Evolutionary conservation across 495 filamentous ascomycete species (phyloP).

Genomic region (Podospora conica): DNA sequence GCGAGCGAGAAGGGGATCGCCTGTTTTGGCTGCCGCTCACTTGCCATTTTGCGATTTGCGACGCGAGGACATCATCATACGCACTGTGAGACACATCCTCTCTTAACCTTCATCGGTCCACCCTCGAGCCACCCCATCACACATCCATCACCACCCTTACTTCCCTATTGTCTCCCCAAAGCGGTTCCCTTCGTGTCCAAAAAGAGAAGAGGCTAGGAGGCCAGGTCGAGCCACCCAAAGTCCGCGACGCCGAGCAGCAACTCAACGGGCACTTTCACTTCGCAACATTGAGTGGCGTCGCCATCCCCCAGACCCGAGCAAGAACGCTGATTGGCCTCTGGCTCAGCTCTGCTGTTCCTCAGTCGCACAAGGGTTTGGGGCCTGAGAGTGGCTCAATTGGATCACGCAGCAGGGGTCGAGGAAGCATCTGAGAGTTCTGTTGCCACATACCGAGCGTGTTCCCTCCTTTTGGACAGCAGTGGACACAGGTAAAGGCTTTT

Average conservation of each 20-base stretch:
- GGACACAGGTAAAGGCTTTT: background rate
- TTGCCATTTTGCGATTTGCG: background rate
- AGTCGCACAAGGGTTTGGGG: conserved; percentile 4
- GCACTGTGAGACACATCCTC: background rate
- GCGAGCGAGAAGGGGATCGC: background rate
- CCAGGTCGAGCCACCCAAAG: background rate
- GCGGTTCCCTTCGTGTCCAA: background rate
- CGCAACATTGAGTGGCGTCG: background rate
- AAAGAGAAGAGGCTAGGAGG: background rate
- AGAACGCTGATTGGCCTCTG: background rate
- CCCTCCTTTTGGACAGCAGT: background rate
- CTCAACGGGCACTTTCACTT: background rate
- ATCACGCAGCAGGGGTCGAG: background rate
- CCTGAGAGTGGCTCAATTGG: conserved; percentile 1
- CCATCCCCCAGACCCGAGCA: background rate
- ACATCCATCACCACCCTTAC: background rate
- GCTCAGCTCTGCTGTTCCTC: background rate
- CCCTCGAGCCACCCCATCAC: background rate
- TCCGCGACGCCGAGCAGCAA: background rate
- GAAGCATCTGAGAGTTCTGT: background rate
- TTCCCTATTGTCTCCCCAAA: background rate
- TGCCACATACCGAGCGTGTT: background rate
- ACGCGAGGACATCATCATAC: background rate
- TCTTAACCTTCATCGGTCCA: background rate
- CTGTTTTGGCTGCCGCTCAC: background rate